Percentiles rank a stretch among this genome's conserved stretches.
phyloP scores from a whole-genome alignment of 192 early-diverging fungal species.

The Coemansia aciculifera region DNA sequence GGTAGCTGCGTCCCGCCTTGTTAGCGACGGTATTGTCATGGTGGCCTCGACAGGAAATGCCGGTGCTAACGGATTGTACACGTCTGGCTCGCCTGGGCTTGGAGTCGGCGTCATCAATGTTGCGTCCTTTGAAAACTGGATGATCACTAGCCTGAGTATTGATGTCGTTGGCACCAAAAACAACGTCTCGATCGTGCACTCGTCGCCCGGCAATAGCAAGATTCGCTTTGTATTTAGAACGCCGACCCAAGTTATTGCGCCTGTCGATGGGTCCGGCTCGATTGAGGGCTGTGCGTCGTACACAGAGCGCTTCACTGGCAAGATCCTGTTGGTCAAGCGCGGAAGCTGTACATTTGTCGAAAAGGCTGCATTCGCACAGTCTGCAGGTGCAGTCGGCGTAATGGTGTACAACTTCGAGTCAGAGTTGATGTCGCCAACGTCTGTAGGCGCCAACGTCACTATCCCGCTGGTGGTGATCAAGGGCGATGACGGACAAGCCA shows the following conservation, averaged over 20 bases:
- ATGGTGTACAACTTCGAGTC: constrained; percentile 63
- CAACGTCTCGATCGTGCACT: constrained; percentile 52
- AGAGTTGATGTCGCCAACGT: constrained; percentile 47
- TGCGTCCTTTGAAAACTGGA: constrained; percentile 53
- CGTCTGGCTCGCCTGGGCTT: constrained; percentile 61
- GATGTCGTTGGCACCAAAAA: constrained; percentile 34
- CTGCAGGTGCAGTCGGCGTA: constrained; percentile 63
- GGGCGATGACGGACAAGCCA: constrained; percentile 50
- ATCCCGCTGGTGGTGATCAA: constrained; percentile 64
- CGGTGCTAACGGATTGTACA: constrained; percentile 65
- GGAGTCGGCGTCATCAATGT: constrained; percentile 60
- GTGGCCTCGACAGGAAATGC: constrained; percentile 68
- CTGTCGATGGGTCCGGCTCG: constrained; percentile 47
- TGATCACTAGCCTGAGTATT: constrained; percentile 44
- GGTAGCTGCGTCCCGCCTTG: constrained; percentile 59
- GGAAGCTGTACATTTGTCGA: constrained; percentile 67
- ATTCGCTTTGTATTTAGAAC: constrained; percentile 36
- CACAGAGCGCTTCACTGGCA: constrained; percentile 35
- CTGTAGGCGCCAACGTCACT: constrained; percentile 36
- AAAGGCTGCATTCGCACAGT: constrained; percentile 60
- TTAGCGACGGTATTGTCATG: constrained; percentile 49
- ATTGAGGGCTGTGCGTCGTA: constrained; percentile 62
- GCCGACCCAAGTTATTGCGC: constrained; percentile 42
- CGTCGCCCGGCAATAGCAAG: constrained; percentile 51
- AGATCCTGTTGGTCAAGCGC: constrained; percentile 66